These are phyloP conservation scores for Boeremia exigua DNA, from an alignment of 2,329 filamentous ascomycete genomes.

Conservation along the genomic window DNA sequence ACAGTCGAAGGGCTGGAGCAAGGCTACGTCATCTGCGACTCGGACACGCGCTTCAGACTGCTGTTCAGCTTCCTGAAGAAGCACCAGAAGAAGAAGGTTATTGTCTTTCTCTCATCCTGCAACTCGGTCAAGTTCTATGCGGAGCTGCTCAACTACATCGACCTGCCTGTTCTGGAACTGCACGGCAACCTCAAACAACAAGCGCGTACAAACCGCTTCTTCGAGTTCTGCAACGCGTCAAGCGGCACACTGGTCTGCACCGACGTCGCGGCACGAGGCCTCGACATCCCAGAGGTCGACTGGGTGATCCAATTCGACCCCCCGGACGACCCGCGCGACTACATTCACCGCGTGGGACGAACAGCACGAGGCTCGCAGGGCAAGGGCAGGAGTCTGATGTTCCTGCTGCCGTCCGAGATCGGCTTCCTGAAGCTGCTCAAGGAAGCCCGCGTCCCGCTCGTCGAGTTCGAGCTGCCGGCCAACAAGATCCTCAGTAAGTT, in stretches of 20 bases:
- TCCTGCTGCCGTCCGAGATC: constrained; percentile 89
- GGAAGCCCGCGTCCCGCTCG: constrained; percentile 87
- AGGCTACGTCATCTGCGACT: constrained; percentile 92
- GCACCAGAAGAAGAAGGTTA: constrained; percentile 94
- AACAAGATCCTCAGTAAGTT: constrained; percentile 75
- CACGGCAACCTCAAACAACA: constrained; percentile 97
- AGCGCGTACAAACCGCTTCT: constrained; percentile 98
- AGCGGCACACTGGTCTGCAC: constrained; percentile 93
- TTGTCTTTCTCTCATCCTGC: constrained; percentile 89
- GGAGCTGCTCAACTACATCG: constrained; percentile 95
- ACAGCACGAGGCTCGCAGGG: constrained; percentile 84
- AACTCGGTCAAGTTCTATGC: constrained; percentile 95
- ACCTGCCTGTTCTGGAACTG: constrained; percentile 83
- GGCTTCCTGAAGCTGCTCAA: constrained; percentile 92
- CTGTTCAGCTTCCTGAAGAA: constrained; percentile 94
- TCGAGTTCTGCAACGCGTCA: constrained; percentile 88
- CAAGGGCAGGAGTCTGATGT: constrained; percentile 89
- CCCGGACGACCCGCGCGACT: constrained; percentile 76
- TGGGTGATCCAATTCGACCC: constrained; percentile 93
- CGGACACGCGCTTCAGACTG: constrained; percentile 90
- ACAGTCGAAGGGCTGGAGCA: constrained; percentile 95
- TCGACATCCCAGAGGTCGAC: constrained; percentile 95
- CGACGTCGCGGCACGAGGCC: constrained; percentile 90
- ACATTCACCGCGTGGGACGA: constrained; percentile 88
- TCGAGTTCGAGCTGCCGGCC: constrained; percentile 93